A percentile compares a stretch with the other conserved stretches of the same genome.
Conservation (phyloP, 148 eudicot genomes). For the Fallopia convolvulus region DNA sequence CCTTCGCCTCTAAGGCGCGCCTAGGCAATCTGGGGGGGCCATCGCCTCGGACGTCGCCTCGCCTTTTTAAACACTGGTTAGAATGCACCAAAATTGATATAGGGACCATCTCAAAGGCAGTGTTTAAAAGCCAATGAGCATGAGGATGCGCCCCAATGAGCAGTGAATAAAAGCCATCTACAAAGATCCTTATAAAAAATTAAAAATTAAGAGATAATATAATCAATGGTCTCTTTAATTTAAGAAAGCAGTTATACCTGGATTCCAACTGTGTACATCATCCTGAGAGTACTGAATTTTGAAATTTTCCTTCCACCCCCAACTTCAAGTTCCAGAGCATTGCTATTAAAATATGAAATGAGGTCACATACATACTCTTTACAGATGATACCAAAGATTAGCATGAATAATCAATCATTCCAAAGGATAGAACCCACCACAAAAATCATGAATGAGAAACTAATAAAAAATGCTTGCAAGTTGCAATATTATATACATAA, state of each 20-base stretch:
- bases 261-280: constrained; percentile 78
- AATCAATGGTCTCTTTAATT: background rate
- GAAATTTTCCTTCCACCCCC: constrained; percentile 98
- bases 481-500: background rate
- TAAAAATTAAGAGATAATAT: background rate
- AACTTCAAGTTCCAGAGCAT: constrained; percentile 75
- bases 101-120: too few relatives aligned
- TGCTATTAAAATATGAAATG: constrained; percentile 31
- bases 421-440: background rate
- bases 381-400: constrained; percentile 5
- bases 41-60: too few relatives aligned
- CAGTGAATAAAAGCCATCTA: too few relatives aligned
- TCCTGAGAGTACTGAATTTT: constrained; percentile 67
- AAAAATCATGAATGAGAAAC: background rate
- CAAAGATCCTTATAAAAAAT: constrained; percentile 1
- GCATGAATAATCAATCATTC: background rate
- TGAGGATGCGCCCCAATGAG: too few relatives aligned
- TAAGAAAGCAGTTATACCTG: constrained; percentile 40
- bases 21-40: too few relatives aligned
- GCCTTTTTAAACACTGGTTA: too few relatives aligned
- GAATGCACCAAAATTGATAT: too few relatives aligned
- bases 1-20: too few relatives aligned
- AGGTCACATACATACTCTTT: background rate
- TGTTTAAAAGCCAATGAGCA: too few relatives aligned
- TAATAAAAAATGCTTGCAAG: background rate